Conservation (phyloP, 1,284 basidiomycete species). For the Naganishia liquefaciens region DNA sequence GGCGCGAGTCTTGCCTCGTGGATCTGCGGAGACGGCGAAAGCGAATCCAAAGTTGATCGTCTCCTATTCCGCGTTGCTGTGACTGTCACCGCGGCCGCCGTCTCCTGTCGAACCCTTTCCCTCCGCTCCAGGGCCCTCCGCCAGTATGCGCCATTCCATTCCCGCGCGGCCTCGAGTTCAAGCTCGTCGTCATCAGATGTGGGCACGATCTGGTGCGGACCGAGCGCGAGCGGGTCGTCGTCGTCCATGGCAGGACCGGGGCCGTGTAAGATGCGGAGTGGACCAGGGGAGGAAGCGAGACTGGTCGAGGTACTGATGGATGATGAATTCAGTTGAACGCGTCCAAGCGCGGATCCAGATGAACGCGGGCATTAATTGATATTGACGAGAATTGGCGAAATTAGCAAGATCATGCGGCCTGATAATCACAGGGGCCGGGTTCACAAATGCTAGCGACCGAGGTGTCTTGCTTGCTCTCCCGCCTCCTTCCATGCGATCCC, state of each 20-base stretch:
- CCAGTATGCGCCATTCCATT: slow-evolving; percentile 9
- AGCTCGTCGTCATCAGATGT: slow-evolving; percentile 31
- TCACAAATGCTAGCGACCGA: no score
- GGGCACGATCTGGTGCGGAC: slow-evolving; percentile 3
- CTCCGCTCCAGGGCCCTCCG: neutral
- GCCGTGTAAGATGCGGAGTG: no score
- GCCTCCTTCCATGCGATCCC: no score
- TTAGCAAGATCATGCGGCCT: no score
- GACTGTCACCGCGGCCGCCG: no score
- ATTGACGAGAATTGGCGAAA: no score
- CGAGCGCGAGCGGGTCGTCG: slow-evolving; percentile 8
- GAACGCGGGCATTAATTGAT: neutral
- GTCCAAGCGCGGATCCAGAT: slow-evolving; percentile 1
- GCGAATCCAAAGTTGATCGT: no score
- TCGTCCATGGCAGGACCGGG: slow-evolving; percentile 19
- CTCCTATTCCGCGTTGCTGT: no score
- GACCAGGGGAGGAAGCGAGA: no score
- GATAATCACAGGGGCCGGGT: neutral
- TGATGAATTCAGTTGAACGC: slow-evolving; percentile 1
- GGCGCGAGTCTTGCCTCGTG: neutral
- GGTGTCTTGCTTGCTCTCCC: no score
- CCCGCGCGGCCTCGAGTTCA: slow-evolving; percentile 5
- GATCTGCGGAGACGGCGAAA: no score
- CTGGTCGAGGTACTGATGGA: neutral
- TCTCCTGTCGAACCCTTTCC: neutral